These are phyloP conservation scores for Thymus mandschuricus DNA, from an alignment of 257 asterid genomes.

Conservation along the genomic window DNA sequence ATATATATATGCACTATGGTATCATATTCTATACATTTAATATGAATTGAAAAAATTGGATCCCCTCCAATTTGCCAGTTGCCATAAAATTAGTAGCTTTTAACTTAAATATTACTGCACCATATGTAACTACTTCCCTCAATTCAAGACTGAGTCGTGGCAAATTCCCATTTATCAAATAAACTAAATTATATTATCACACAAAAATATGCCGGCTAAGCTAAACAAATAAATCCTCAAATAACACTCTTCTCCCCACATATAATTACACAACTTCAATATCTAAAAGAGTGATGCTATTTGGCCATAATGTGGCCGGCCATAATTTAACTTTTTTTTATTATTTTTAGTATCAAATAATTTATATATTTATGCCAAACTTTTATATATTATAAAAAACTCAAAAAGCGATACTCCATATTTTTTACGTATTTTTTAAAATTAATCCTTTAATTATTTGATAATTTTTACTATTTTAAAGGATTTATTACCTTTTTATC, in stretches of 20 bases:
- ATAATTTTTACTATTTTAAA: too few species aligned
- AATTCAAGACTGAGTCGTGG: constrained; percentile 44
- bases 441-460: too few species aligned
- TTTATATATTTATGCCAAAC: too few species aligned
- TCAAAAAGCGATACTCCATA: too few species aligned
- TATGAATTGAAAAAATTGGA: not conserved
- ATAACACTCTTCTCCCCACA: constrained; percentile 31
- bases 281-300: too few species aligned
- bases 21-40: not conserved
- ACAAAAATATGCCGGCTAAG: constrained; percentile 60
- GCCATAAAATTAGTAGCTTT: constrained; percentile 6
- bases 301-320: too few species aligned
- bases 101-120: not conserved
- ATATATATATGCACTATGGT: not conserved
- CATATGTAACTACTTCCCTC: constrained; percentile 23
- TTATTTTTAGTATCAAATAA: too few species aligned
- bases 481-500: too few species aligned
- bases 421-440: too few species aligned
- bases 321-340: too few species aligned
- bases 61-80: constrained; percentile 20
- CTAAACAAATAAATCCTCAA: constrained; percentile 50
- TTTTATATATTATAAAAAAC: too few species aligned
- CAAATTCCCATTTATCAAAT: constrained; percentile 31
- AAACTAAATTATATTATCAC: constrained; percentile 3
- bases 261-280: not conserved